phyloP scores from a whole-genome alignment of 306 rosid genomes.

The Crataegus laevigata region DNA sequence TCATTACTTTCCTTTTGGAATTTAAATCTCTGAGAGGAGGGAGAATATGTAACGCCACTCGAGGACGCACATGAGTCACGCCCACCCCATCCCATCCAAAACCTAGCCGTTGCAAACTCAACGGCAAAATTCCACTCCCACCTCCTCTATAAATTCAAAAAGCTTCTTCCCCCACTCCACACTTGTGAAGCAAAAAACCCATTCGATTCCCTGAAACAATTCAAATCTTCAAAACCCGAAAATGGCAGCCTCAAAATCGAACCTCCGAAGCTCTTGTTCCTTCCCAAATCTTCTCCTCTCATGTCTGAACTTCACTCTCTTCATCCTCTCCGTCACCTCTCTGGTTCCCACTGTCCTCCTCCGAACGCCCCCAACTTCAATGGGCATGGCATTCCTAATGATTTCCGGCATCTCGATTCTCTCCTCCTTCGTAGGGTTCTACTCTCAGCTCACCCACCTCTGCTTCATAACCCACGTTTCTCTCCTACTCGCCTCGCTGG shows the following conservation, averaged over 20 bases:
- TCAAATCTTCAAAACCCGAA: not conserved
- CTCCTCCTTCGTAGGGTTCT: constrained; percentile 68
- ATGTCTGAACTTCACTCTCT: constrained; percentile 47
- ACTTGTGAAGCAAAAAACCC: not conserved
- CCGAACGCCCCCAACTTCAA: constrained; percentile 64
- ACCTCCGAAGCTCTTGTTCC: constrained; percentile 41
- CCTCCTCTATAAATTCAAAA: constrained; percentile 29
- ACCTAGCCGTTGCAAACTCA: constrained; percentile 55
- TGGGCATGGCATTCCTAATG: constrained; percentile 61
- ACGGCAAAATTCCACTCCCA: constrained; percentile 37
- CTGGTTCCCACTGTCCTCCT: constrained; percentile 62
- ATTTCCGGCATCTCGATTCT: constrained; percentile 54
- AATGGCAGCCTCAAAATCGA: constrained; percentile 52
- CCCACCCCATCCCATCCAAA: not conserved
- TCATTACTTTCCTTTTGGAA: not conserved
- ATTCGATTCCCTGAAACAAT: not conserved
- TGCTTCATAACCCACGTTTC: constrained; percentile 63
- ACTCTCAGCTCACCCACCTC: constrained; percentile 54
- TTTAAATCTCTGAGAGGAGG: constrained; percentile 43
- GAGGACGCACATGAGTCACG: constrained; percentile 19
- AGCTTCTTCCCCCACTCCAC: not conserved
- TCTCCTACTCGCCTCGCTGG: constrained; percentile 39
- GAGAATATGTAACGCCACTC: constrained; percentile 20
- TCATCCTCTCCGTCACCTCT: constrained; percentile 56
- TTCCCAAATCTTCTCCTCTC: constrained; percentile 57